Percentiles rank a stretch among this genome's conserved stretches.
phyloP scores from a whole-genome alignment of 805 yeast genomes.

The Metschnikowia lachancei region DNA sequence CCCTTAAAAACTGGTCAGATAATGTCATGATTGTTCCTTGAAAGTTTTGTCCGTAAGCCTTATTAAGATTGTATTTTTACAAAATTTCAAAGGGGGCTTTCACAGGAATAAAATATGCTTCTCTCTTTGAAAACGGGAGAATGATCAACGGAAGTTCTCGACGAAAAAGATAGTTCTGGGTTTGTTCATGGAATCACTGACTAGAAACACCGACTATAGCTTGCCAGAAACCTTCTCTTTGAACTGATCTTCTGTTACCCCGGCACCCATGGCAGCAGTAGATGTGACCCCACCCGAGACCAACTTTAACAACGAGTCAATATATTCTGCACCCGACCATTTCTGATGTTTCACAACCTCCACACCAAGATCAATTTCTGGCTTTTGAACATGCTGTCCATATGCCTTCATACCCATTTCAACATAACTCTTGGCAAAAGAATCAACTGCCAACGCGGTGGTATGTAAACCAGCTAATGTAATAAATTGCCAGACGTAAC shows the following conservation, averaged over 20 bases:
- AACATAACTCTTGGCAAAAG: conserved; percentile 75
- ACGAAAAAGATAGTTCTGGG: too few species aligned
- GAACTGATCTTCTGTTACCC: conserved; percentile 97
- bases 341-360: conserved; percentile 97
- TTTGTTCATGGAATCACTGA: background rate
- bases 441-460: conserved; percentile 86
- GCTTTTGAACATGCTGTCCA: conserved; percentile 81
- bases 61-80: too few species aligned
- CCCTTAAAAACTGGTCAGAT: too few species aligned
- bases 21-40: too few species aligned
- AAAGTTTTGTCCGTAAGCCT: too few species aligned
- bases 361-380: conserved; percentile 83
- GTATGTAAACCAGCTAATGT: conserved; percentile 97
- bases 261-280: conserved; percentile 98
- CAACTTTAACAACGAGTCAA: conserved; percentile 83
- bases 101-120: too few species aligned
- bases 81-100: too few species aligned
- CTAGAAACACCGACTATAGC: conserved; percentile 12
- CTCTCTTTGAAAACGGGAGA: too few species aligned
- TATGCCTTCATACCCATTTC: conserved; percentile 93
- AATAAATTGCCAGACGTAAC: conserved; percentile 97
- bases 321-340: conserved; percentile 98
- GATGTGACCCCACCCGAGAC: conserved; percentile 93
- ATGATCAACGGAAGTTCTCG: too few species aligned
- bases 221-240: conserved; percentile 36